Evolutionary conservation across 176 grass and related monocot genomes (phyloP).

Genomic region (Musa beccarii): DNA sequence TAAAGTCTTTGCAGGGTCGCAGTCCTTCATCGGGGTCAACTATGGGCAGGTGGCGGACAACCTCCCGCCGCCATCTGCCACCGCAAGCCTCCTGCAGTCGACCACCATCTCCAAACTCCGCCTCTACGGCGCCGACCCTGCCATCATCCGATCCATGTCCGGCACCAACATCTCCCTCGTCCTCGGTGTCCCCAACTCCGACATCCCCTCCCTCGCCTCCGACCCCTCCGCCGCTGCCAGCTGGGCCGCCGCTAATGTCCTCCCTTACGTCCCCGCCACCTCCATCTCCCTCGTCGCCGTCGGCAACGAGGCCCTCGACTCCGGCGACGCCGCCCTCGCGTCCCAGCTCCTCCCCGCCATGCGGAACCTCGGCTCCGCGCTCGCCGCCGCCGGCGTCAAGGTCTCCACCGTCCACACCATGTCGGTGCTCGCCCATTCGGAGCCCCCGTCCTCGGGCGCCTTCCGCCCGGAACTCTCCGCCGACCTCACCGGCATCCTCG

Average conservation of each 20-base stretch:
- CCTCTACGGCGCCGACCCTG: constrained; percentile 4
- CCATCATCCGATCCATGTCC: not conserved
- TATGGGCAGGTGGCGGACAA: constrained; percentile 18
- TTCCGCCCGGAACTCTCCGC: constrained; percentile 1
- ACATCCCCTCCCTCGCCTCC: constrained; percentile 7
- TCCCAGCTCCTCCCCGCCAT: constrained; percentile 2
- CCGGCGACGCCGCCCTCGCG: constrained; percentile 6
- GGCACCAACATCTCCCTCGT: constrained; percentile 11
- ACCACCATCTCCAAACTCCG: constrained; percentile 11
- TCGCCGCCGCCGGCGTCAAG: constrained; percentile 5
- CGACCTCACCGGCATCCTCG: not conserved
- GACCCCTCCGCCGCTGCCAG: constrained; percentile 3
- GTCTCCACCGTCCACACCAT: constrained; percentile 13
- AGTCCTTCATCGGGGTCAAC: constrained; percentile 7
- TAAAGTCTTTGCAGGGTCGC: not conserved
- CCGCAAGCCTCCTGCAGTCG: not conserved
- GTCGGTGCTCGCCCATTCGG: not conserved
- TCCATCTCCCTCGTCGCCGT: constrained; percentile 9
- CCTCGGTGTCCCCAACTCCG: constrained; percentile 1
- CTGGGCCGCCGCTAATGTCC: constrained; percentile 5
- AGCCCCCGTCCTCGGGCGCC: constrained; percentile 6
- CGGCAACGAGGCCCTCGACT: constrained; percentile 9
- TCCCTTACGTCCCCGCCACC: not conserved
- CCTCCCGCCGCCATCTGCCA: constrained; percentile 3
- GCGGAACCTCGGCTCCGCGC: not conserved